Percentiles rank a stretch among this genome's conserved stretches.
phyloP scores from a whole-genome alignment of 108 stramenopile genomes.

The Stephanodiscus minutulus region DNA sequence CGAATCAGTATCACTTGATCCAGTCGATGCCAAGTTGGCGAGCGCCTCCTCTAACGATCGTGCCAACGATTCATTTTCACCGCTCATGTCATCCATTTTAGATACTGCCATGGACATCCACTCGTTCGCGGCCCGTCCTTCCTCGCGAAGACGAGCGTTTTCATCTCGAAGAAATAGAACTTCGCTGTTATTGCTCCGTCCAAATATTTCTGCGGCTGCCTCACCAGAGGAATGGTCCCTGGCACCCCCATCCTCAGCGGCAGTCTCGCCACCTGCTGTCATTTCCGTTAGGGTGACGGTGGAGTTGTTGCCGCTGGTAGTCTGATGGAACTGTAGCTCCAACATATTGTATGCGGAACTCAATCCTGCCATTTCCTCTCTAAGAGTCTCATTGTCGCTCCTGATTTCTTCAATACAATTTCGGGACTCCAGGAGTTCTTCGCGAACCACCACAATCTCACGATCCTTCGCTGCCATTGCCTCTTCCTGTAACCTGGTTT shows the following conservation, averaged over 20 bases:
- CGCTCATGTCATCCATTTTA: constrained; percentile 72
- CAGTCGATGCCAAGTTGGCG: neutral
- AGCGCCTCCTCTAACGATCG: constrained; percentile 31
- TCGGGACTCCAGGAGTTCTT: constrained; percentile 38
- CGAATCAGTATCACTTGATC: constrained; percentile 2
- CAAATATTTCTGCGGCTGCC: constrained; percentile 18
- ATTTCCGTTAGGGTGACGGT: constrained; percentile 26
- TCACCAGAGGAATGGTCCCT: constrained; percentile 20
- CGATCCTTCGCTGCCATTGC: constrained; percentile 37
- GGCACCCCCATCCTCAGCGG: constrained; percentile 29
- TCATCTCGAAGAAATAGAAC: constrained; percentile 61
- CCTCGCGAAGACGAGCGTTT: constrained; percentile 63
- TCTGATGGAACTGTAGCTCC: constrained; percentile 68
- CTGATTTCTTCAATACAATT: constrained; percentile 25
- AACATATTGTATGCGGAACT: constrained; percentile 73
- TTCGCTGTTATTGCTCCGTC: constrained; percentile 26
- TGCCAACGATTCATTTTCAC: constrained; percentile 41
- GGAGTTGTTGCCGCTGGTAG: constrained; percentile 17
- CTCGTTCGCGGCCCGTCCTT: constrained; percentile 71
- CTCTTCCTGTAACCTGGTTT: constrained; percentile 41
- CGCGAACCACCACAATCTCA: constrained; percentile 41
- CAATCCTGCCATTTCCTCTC: constrained; percentile 71
- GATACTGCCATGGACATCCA: constrained; percentile 89
- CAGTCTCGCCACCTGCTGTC: constrained; percentile 37
- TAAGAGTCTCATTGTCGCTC: constrained; percentile 54